Conservation (phyloP, 106 monocot species). For the Triglochin maritima region DNA sequence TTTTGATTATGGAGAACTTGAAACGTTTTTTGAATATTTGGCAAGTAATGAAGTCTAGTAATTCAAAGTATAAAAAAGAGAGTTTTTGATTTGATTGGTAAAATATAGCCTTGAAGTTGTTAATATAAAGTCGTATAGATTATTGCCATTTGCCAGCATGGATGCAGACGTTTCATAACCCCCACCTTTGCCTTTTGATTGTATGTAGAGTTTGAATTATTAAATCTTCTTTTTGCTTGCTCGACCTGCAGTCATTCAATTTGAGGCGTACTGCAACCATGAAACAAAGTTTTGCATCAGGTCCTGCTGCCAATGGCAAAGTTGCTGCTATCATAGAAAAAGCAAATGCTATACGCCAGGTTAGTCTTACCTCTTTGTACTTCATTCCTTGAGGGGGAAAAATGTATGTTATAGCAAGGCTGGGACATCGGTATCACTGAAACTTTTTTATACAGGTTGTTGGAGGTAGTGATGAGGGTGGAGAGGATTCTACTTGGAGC, state of each 20-base stretch:
- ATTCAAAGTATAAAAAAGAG: too few species aligned
- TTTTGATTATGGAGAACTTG: too few species aligned
- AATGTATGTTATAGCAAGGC: neutral
- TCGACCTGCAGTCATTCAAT: conserved; percentile 52
- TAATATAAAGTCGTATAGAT: neutral
- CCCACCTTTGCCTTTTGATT: neutral
- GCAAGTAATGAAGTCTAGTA: too few species aligned
- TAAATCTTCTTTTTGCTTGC: neutral
- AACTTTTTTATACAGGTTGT: conserved; percentile 28
- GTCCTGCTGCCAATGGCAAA: conserved; percentile 33
- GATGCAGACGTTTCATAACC: neutral
- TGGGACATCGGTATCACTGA: too few species aligned
- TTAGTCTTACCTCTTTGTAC: neutral
- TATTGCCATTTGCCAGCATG: neutral
- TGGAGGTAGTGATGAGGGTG: conserved; percentile 56
- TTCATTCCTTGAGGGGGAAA: neutral
- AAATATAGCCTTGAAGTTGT: neutral
- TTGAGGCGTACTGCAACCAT: conserved; percentile 39
- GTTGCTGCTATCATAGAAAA: conserved; percentile 78
- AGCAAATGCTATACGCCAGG: conserved; percentile 85
- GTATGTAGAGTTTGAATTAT: neutral
- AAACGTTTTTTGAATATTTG: too few species aligned
- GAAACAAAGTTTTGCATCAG: conserved; percentile 12
- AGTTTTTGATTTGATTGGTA: neutral
- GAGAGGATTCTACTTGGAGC: conserved; percentile 65